Evolutionary conservation across 371 early-diverging fungal species (phyloP).

Genomic region (Mucor mucedo): DNA sequence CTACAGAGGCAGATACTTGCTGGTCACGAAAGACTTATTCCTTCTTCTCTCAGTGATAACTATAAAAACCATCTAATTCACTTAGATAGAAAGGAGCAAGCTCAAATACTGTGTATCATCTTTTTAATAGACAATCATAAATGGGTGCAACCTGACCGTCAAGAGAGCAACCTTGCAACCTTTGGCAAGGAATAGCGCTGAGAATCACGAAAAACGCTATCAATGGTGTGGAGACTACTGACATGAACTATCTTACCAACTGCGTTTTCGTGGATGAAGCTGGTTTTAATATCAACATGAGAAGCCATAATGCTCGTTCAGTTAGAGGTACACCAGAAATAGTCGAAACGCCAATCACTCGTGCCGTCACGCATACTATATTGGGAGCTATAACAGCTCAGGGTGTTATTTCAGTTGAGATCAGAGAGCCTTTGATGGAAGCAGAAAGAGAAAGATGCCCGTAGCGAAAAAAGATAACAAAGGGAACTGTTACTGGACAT

Average conservation of each 20-base stretch:
- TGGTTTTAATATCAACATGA: constrained; percentile 27
- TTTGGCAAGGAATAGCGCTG: constrained; percentile 18
- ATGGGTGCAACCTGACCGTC: constrained; percentile 22
- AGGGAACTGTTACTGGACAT: constrained; percentile 8
- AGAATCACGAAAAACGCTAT: constrained; percentile 19
- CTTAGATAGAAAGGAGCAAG: too few relatives aligned
- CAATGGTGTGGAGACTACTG: constrained; percentile 1
- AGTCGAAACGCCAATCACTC: constrained; percentile 17
- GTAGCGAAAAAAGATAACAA: background rate
- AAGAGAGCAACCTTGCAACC: constrained; percentile 19
- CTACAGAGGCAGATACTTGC: too few relatives aligned
- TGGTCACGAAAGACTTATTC: too few relatives aligned
- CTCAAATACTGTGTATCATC: too few relatives aligned
- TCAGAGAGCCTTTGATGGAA: constrained; percentile 12
- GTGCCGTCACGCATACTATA: constrained; percentile 21
- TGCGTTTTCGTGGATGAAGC: constrained; percentile 29
- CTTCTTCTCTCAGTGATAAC: too few relatives aligned
- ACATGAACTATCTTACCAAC: constrained; percentile 22
- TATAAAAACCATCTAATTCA: too few relatives aligned
- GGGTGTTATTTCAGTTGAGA: constrained; percentile 8
- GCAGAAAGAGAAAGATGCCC: constrained; percentile 10
- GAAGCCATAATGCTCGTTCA: constrained; percentile 19
- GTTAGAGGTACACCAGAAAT: constrained; percentile 22
- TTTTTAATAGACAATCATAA: too few relatives aligned
- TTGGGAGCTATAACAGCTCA: constrained; percentile 15